A percentile compares a stretch with the other conserved stretches of the same genome.
These are phyloP conservation scores for Castanea crenata DNA, from an alignment of 306 rosid genomes.

Conservation along the genomic window DNA sequence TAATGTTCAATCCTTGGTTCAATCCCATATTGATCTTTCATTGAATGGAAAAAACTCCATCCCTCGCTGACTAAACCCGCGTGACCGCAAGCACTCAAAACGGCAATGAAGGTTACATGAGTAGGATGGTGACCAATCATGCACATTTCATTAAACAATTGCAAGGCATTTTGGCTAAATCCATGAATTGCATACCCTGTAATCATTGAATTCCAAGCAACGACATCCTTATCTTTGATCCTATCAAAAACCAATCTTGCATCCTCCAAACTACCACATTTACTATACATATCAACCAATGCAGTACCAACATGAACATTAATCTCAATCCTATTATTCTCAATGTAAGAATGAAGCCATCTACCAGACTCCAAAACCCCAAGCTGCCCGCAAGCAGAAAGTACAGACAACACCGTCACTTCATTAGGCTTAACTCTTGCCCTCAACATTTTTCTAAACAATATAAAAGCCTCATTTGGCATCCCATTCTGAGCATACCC, in stretches of 20 bases:
- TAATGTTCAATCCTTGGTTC: slow-evolving; percentile 73
- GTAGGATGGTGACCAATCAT: slow-evolving; percentile 35
- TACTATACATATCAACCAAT: slow-evolving; percentile 76
- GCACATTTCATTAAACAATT: slow-evolving; percentile 59
- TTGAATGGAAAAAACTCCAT: slow-evolving; percentile 45
- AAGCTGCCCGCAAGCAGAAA: slow-evolving; percentile 78
- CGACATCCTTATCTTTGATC: slow-evolving; percentile 51
- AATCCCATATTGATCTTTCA: slow-evolving; percentile 49
- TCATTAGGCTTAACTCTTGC: slow-evolving; percentile 59
- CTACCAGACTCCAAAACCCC: slow-evolving; percentile 76
- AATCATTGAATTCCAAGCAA: slow-evolving; percentile 83
- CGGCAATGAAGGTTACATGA: slow-evolving; percentile 60
- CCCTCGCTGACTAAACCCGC: slow-evolving; percentile 68
- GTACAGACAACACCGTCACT: slow-evolving; percentile 57
- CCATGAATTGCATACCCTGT: slow-evolving; percentile 76
- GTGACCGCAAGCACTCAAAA: slow-evolving; percentile 70
- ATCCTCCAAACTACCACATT: slow-evolving; percentile 74
- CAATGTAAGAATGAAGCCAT: slow-evolving; percentile 68
- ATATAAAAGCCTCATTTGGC: slow-evolving; percentile 57
- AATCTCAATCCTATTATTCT: slow-evolving; percentile 36
- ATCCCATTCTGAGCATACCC: slow-evolving; percentile 69
- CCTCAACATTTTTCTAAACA: slow-evolving; percentile 62
- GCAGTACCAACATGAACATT: slow-evolving; percentile 66
- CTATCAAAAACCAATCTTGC: slow-evolving; percentile 56
- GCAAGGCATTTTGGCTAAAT: slow-evolving; percentile 54